phyloP scores from a whole-genome alignment of 2,329 filamentous ascomycete genomes.

The Peltaster fructicola region DNA sequence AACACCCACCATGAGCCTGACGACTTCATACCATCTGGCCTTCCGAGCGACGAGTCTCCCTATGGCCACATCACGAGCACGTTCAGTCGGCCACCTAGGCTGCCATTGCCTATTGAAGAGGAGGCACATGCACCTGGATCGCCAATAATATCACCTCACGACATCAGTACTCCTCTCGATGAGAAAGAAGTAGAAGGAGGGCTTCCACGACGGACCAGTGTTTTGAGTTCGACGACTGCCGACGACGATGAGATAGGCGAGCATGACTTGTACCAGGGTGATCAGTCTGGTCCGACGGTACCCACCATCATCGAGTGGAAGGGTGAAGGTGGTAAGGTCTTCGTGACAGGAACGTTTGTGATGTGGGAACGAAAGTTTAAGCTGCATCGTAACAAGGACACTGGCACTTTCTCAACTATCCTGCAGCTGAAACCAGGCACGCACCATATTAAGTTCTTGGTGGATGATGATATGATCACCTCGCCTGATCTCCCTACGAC shows the following conservation, averaged over 20 bases:
- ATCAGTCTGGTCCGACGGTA: conserved; percentile 47
- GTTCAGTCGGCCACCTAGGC: conserved; percentile 57
- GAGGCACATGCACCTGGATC: conserved; percentile 79
- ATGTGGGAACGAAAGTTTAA: conserved; percentile 93
- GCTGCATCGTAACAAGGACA: conserved; percentile 50
- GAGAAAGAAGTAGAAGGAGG: conserved; percentile 28
- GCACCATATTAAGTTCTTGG: conserved; percentile 90
- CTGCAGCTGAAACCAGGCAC: conserved; percentile 82
- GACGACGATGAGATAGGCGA: conserved; percentile 54
- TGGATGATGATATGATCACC: conserved; percentile 84
- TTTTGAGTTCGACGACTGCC: conserved; percentile 38
- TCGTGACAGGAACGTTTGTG: conserved; percentile 93
- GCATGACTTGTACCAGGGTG: conserved; percentile 50
- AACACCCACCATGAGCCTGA: conserved; percentile 3
- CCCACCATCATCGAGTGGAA: conserved; percentile 78
- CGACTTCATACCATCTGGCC: conserved; percentile 7
- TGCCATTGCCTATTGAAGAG: conserved; percentile 87
- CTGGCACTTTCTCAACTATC: conserved; percentile 46
- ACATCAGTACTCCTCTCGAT: conserved; percentile 33
- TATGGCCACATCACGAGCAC: conserved; percentile 24
- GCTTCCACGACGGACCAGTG: conserved; percentile 34
- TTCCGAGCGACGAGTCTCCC: conserved; percentile 11
- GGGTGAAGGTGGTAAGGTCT: conserved; percentile 63
- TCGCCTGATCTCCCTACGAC: conserved; percentile 78
- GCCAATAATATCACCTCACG: conserved; percentile 61